A percentile compares a stretch with the other conserved stretches of the same genome.
Evolutionary conservation across 1,284 basidiomycete species (phyloP).

Genomic region (Cerrena zonata): DNA sequence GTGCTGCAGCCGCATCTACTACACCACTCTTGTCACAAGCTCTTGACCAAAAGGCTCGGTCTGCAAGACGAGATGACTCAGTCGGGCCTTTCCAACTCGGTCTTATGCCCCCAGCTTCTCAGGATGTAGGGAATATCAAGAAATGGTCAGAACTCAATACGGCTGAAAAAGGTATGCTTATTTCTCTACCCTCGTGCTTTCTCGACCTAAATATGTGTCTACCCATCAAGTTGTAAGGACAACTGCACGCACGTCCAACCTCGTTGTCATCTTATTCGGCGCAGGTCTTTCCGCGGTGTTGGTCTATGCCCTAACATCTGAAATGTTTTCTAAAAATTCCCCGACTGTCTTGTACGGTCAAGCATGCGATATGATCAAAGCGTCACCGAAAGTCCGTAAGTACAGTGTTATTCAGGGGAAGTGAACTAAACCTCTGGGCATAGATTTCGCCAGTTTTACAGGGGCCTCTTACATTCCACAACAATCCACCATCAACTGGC

Average conservation of each 20-base stretch:
- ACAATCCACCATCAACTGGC: constrained; percentile 66
- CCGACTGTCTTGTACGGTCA: constrained; percentile 85
- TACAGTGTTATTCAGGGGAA: background rate
- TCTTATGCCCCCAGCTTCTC: constrained; percentile 50
- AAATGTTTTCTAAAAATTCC: constrained; percentile 89
- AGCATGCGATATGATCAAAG: constrained; percentile 79
- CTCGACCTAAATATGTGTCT: background rate
- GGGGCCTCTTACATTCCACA: constrained; percentile 65
- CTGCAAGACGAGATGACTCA: constrained; percentile 44
- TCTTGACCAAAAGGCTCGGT: constrained; percentile 53
- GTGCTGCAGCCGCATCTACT: constrained; percentile 15
- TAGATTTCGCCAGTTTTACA: constrained; percentile 65
- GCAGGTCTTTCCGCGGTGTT: constrained; percentile 77
- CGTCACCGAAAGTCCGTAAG: constrained; percentile 57
- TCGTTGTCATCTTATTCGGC: constrained; percentile 78
- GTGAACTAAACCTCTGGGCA: background rate
- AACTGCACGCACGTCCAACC: constrained; percentile 74
- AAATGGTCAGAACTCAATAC: constrained; percentile 81
- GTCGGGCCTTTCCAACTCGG: constrained; percentile 83
- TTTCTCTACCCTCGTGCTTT: background rate
- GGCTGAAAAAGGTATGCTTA: constrained; percentile 71
- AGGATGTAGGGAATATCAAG: constrained; percentile 52
- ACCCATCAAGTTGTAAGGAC: constrained; percentile 68
- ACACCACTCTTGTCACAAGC: constrained; percentile 60
- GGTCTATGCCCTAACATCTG: constrained; percentile 80